These are phyloP conservation scores for Termitomyces sp. DNA, from an alignment of 768 basidiomycete species.

Conservation along the genomic window DNA sequence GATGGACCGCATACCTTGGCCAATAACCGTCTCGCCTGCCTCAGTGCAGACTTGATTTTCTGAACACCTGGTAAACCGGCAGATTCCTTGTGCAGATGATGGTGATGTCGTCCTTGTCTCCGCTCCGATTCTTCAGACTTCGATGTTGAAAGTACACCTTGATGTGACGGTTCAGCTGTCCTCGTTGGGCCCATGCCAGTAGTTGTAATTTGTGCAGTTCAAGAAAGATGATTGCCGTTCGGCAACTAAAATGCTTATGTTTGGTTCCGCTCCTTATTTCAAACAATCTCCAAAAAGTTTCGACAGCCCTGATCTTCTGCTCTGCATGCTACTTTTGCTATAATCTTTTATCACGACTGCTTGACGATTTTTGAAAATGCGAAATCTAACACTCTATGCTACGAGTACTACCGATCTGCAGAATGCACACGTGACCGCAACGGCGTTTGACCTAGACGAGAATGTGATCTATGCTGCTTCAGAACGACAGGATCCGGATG, in stretches of 20 bases:
- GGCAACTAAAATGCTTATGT: constrained; percentile 6
- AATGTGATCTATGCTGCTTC: constrained; percentile 55
- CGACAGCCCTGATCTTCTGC: too few species aligned
- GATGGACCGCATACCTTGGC: constrained; percentile 54
- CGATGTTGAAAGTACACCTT: constrained; percentile 9
- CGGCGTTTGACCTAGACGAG: constrained; percentile 63
- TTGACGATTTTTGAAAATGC: constrained; percentile 34
- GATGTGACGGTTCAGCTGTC: constrained; percentile 8
- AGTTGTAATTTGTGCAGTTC: constrained; percentile 6
- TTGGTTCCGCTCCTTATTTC: constrained; percentile 2
- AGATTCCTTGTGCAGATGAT: constrained; percentile 24
- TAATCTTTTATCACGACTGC: background rate
- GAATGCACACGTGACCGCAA: constrained; percentile 37
- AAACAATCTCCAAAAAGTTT: constrained; percentile 18
- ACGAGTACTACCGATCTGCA: constrained; percentile 20
- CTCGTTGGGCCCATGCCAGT: constrained; percentile 17
- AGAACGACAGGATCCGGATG: constrained; percentile 42
- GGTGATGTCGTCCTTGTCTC: constrained; percentile 20
- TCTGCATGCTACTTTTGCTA: constrained; percentile 5
- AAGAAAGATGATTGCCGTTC: background rate
- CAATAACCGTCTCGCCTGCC: constrained; percentile 80
- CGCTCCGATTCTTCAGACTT: constrained; percentile 20
- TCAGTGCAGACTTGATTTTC: constrained; percentile 80
- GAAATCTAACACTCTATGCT: constrained; percentile 51
- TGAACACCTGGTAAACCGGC: constrained; percentile 62